Percentiles rank a stretch among this genome's conserved stretches.
phyloP scores from a whole-genome alignment of 1,139 yeast species.

The Suhomyces anneliseae region DNA sequence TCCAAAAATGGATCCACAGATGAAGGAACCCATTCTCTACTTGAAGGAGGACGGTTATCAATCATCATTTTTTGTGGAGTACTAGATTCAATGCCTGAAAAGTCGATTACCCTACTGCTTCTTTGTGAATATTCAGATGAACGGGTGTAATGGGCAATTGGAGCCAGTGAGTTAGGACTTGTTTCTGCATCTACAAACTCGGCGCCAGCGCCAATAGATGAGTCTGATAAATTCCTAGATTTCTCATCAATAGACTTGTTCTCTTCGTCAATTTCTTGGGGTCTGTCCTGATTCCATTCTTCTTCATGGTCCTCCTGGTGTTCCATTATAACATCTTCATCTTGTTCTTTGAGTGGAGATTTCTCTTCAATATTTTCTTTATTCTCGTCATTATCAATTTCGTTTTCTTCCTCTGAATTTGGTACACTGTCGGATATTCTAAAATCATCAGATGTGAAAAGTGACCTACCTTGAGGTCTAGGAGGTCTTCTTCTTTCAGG shows the following conservation, averaged over 20 bases:
- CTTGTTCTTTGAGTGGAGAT: conserved; percentile 1
- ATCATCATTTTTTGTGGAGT: conserved; percentile 19
- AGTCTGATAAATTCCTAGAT: too few species aligned
- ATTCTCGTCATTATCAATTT: neutral
- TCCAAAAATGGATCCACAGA: conserved; percentile 26
- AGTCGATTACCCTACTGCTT: neutral
- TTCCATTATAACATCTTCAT: neutral
- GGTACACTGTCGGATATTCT: neutral
- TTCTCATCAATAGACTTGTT: too few species aligned
- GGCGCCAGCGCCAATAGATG: conserved; percentile 5
- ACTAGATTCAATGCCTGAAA: conserved; percentile 19
- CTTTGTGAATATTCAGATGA: conserved; percentile 5
- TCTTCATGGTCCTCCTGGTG: too few species aligned
- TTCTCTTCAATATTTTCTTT: conserved; percentile 13
- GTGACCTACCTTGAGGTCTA: neutral
- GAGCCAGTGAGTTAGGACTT: conserved; percentile 5
- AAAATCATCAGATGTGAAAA: neutral
- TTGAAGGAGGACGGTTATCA: neutral
- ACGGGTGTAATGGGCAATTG: conserved; percentile 12
- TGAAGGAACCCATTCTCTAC: conserved; percentile 14
- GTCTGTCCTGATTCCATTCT: too few species aligned
- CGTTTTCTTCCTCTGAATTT: neutral
- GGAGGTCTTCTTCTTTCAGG: neutral
- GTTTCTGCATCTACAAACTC: neutral
- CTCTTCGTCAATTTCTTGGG: too few species aligned